phyloP scores from a whole-genome alignment of 768 basidiomycete species.

The Coprinopsis sp. region DNA sequence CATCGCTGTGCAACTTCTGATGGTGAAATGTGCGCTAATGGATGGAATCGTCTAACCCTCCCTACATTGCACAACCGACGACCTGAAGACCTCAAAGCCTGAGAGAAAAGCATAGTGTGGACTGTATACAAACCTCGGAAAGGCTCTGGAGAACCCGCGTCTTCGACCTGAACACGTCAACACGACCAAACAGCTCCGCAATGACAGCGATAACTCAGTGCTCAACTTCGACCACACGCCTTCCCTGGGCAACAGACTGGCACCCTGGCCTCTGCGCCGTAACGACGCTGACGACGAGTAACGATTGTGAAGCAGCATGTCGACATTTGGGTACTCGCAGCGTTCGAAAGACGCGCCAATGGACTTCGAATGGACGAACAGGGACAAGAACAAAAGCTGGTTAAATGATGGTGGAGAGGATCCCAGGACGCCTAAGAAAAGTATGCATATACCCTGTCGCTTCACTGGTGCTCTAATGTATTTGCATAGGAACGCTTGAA shows the following conservation, averaged over 20 bases:
- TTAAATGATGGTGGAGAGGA: slow-evolving; percentile 38
- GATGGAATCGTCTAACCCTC: slow-evolving; percentile 44
- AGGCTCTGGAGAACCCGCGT: background rate
- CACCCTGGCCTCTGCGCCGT: no score
- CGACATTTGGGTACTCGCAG: slow-evolving; percentile 19
- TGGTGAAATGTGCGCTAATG: slow-evolving; percentile 40
- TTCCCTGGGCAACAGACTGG: no score
- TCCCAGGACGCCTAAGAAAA: slow-evolving; percentile 59
- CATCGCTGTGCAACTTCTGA: slow-evolving; percentile 30
- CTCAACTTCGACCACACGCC: no score
- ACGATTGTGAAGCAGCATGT: slow-evolving; percentile 9
- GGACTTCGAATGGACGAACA: slow-evolving; percentile 84
- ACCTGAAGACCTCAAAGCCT: slow-evolving; percentile 15
- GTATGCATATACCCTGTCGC: slow-evolving; percentile 35
- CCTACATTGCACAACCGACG: slow-evolving; percentile 5
- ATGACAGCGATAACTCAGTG: no score
- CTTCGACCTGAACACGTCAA: no score
- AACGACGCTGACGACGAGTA: background rate
- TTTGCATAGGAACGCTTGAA: slow-evolving; percentile 34
- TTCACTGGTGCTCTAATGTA: background rate
- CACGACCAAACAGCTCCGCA: no score
- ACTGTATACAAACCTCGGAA: slow-evolving; percentile 22
- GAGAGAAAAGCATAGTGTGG: slow-evolving; percentile 19
- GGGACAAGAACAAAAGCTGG: slow-evolving; percentile 59
- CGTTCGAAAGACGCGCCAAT: slow-evolving; percentile 81